These are phyloP conservation scores for Ophiostoma ulmi DNA, from an alignment of 2,329 filamentous ascomycete genomes.

Conservation along the genomic window DNA sequence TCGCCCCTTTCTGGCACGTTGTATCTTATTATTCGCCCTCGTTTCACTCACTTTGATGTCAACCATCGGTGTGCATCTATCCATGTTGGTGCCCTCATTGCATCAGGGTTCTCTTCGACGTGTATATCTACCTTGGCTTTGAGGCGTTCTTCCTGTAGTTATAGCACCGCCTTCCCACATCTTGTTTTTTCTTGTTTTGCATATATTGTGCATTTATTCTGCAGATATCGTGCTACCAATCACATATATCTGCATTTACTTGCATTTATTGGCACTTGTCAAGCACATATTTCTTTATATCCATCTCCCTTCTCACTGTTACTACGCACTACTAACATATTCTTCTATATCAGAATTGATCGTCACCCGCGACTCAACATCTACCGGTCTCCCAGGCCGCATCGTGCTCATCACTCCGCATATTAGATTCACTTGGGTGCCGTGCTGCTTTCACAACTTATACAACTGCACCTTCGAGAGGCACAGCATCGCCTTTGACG, in stretches of 20 bases:
- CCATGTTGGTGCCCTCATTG: neutral
- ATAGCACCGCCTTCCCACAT: neutral
- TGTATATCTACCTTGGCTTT: neutral
- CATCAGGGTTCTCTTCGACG: neutral
- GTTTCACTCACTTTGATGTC: neutral
- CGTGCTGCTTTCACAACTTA: conserved; percentile 16
- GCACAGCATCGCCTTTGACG: conserved; percentile 14
- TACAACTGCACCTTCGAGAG: conserved; percentile 7
- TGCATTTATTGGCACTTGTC: neutral
- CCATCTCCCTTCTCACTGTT: neutral
- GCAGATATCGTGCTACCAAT: too few relatives aligned
- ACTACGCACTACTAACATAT: neutral
- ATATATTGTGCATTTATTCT: neutral
- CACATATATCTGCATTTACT: neutral
- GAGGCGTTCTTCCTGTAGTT: neutral
- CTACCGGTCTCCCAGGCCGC: neutral
- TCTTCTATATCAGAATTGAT: conserved; percentile 5
- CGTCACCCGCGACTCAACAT: neutral
- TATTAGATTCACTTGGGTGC: neutral
- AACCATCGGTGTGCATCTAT: conserved; percentile 1
- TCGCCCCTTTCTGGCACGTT: neutral
- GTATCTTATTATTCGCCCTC: neutral
- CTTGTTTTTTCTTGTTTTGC: neutral
- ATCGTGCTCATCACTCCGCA: neutral
- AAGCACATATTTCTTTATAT: neutral